Percentiles rank a stretch among this genome's conserved stretches.
These are phyloP conservation scores for Nectriaceae sp. DNA, from an alignment of 2,329 filamentous ascomycete genomes.

Conservation along the genomic window DNA sequence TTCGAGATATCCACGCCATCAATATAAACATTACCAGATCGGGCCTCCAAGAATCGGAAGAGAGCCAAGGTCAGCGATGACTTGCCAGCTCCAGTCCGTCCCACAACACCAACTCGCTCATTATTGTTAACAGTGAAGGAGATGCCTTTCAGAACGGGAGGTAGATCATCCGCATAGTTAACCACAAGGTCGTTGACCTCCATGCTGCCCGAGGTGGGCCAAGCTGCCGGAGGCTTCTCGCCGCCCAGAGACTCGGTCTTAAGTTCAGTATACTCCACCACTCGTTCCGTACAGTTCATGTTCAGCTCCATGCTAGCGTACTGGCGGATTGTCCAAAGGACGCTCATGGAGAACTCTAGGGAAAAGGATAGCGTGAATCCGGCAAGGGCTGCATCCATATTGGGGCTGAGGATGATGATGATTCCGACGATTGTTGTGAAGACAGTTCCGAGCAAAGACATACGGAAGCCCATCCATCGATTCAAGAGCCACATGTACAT, in stretches of 20 bases:
- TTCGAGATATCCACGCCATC: constrained; percentile 76
- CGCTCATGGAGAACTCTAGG: constrained; percentile 64
- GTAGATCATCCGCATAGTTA: constrained; percentile 69
- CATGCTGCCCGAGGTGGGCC: constrained; percentile 74
- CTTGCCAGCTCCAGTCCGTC: constrained; percentile 77
- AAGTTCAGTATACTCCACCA: constrained; percentile 73
- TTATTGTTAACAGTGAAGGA: constrained; percentile 67
- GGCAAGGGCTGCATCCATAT: constrained; percentile 69
- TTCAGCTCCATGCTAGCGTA: constrained; percentile 74
- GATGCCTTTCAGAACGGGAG: constrained; percentile 69
- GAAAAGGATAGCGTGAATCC: constrained; percentile 77
- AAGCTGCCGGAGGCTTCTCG: constrained; percentile 64
- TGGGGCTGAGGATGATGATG: constrained; percentile 61
- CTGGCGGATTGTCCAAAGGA: constrained; percentile 67
- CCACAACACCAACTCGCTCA: constrained; percentile 75
- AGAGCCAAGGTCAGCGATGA: constrained; percentile 74
- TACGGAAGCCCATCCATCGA: constrained; percentile 75
- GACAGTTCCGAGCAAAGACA: constrained; percentile 67
- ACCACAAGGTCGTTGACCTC: constrained; percentile 75
- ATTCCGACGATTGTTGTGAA: constrained; percentile 68
- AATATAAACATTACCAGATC: constrained; percentile 66
- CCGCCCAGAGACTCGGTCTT: constrained; percentile 67
- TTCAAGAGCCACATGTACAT: constrained; percentile 74
- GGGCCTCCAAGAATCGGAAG: constrained; percentile 75
- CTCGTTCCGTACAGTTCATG: constrained; percentile 77